phyloP scores from a whole-genome alignment of 1,284 basidiomycete species.

The Ustilago lituana region DNA sequence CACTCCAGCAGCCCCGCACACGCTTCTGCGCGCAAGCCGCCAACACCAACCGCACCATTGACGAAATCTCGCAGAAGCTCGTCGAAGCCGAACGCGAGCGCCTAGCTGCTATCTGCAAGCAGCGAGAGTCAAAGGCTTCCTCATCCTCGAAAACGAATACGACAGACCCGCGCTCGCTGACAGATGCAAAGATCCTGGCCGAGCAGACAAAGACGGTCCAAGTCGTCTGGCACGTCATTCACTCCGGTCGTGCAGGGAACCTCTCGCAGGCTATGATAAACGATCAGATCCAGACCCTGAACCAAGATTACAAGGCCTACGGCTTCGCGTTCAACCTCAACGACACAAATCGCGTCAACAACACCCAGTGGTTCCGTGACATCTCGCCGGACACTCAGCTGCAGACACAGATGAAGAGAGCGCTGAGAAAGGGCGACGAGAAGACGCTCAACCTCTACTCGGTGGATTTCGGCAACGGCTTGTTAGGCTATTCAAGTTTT shows the following conservation, averaged over 20 bases:
- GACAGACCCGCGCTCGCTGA: slow-evolving; percentile 21
- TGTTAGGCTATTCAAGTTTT: slow-evolving; percentile 70
- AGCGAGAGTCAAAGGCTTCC: slow-evolving; percentile 2
- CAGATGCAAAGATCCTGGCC: slow-evolving; percentile 34
- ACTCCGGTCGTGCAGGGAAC: slow-evolving; percentile 31
- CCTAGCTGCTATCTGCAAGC: slow-evolving; percentile 24
- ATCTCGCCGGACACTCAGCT: slow-evolving; percentile 69
- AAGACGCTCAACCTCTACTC: slow-evolving; percentile 72
- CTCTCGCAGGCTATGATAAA: slow-evolving; percentile 21
- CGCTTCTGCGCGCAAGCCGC: slow-evolving; percentile 38
- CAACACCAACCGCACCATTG: slow-evolving; percentile 30
- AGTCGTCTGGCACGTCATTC: slow-evolving; percentile 49
- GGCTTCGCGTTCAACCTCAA: slow-evolving; percentile 71
- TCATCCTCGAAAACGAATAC: neutral
- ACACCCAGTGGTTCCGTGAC: slow-evolving; percentile 71
- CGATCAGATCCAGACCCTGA: slow-evolving; percentile 72
- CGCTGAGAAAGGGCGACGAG: slow-evolving; percentile 70
- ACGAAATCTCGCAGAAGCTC: slow-evolving; percentile 10
- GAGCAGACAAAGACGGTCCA: slow-evolving; percentile 30
- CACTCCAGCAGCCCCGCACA: slow-evolving; percentile 29
- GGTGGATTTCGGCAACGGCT: slow-evolving; percentile 62
- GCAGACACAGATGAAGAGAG: slow-evolving; percentile 72
- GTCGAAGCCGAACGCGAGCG: slow-evolving; percentile 26
- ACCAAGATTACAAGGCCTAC: slow-evolving; percentile 69
- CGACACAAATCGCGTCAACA: slow-evolving; percentile 68